Evolutionary conservation across 2,329 filamentous ascomycete species (phyloP).

Genomic region (Exophiala mesophila): DNA sequence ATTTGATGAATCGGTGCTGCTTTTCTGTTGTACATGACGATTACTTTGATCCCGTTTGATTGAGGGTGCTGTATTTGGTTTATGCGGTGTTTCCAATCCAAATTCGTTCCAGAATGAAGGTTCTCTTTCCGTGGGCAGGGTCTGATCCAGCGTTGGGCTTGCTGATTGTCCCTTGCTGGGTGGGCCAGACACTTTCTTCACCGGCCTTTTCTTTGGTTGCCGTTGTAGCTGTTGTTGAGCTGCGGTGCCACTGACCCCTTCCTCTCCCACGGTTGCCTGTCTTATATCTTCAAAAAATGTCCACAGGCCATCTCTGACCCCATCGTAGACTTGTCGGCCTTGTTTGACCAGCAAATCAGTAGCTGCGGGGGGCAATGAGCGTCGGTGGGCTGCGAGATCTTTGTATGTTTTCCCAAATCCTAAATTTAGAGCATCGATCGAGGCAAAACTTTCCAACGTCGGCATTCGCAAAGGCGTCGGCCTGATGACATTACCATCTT

Average conservation of each 20-base stretch:
- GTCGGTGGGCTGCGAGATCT: conserved; percentile 37
- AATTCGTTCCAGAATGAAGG: conserved; percentile 49
- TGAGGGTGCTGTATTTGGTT: conserved; percentile 26
- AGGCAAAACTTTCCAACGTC: conserved; percentile 22
- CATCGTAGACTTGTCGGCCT: conserved; percentile 76
- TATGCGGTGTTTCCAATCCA: conserved; percentile 44
- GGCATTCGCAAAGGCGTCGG: conserved; percentile 16
- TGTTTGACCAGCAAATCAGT: conserved; percentile 51
- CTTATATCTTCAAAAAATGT: conserved; percentile 93
- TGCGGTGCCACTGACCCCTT: conserved; percentile 58
- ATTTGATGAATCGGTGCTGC: conserved; percentile 20
- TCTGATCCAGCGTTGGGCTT: conserved; percentile 1
- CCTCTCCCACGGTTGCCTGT: conserved; percentile 93
- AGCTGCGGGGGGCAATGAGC: conserved; percentile 41
- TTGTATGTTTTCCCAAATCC: conserved; percentile 30
- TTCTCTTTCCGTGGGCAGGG: conserved; percentile 33
- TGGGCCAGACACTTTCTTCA: conserved; percentile 30
- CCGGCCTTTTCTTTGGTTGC: conserved; percentile 34
- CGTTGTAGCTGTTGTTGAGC: conserved; percentile 30
- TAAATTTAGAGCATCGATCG: conserved; percentile 20
- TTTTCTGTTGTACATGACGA: conserved; percentile 17
- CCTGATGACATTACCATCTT: conserved; percentile 1
- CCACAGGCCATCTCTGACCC: conserved; percentile 83
- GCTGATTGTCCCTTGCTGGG: background rate
- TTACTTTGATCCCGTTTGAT: conserved; percentile 25